Conservation (phyloP, 306 rosid genomes). For the Medicago ruthenica region DNA sequence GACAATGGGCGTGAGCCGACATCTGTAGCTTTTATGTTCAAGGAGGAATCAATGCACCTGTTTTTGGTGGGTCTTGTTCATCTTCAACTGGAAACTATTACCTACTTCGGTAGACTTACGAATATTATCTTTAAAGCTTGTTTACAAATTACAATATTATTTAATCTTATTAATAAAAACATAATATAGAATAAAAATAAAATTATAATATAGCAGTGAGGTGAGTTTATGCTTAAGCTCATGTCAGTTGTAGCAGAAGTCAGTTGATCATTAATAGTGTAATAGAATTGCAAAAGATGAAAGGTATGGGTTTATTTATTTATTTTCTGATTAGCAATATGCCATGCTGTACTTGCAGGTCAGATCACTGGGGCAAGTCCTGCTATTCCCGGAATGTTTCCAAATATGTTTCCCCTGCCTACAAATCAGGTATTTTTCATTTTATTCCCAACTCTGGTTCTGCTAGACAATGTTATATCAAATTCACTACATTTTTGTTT, state of each 20-base stretch:
- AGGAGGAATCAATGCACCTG: conserved; percentile 96
- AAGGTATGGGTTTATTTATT: conserved; percentile 4
- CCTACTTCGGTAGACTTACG: conserved; percentile 92
- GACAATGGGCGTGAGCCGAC: conserved; percentile 99
- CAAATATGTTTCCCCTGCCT: conserved; percentile 83
- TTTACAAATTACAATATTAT: conserved; percentile 46
- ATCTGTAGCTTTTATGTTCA: conserved; percentile 98
- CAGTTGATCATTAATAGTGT: conserved; percentile 39
- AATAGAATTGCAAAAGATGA: conserved; percentile 33
- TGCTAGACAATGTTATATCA: neutral
- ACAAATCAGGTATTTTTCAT: conserved; percentile 77
- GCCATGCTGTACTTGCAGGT: conserved; percentile 76
- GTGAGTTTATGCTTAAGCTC: conserved; percentile 48
- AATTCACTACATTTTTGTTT: conserved; percentile 31
- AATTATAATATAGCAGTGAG: conserved; percentile 35
- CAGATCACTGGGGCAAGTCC: conserved; percentile 83
- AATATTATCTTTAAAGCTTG: conserved; percentile 73
- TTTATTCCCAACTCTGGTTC: conserved; percentile 3
- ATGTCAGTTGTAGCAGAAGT: conserved; percentile 48
- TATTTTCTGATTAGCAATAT: conserved; percentile 30
- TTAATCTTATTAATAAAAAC: conserved; percentile 47
- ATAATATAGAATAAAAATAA: conserved; percentile 6
- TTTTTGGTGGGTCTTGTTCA: conserved; percentile 99
- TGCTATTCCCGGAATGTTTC: conserved; percentile 90
- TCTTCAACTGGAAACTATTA: conserved; percentile 87